Percentiles rank a stretch among this genome's conserved stretches.
These are phyloP conservation scores for Euphorbia peplus DNA, from an alignment of 345 rosid species.

Conservation along the genomic window DNA sequence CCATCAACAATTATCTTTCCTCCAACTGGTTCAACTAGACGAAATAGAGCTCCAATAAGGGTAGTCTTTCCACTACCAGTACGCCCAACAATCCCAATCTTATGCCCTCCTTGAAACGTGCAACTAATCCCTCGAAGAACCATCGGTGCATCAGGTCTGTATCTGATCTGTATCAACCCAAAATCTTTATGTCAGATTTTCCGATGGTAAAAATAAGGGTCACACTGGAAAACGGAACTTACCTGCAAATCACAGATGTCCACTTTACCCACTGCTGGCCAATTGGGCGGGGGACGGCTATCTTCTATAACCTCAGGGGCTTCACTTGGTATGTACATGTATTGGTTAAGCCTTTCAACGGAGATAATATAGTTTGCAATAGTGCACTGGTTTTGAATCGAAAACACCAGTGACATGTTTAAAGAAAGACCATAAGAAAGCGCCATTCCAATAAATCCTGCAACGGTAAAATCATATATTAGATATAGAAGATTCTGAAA, in stretches of 20 bases:
- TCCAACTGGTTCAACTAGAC: slow-evolving; percentile 81
- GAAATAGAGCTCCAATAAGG: slow-evolving; percentile 81
- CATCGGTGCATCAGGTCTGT: slow-evolving; percentile 60
- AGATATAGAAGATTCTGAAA: background rate
- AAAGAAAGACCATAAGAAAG: slow-evolving; percentile 90
- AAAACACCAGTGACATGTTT: slow-evolving; percentile 62
- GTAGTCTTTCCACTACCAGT: slow-evolving; percentile 98
- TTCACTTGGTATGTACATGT: slow-evolving; percentile 84
- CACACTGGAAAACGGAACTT: slow-evolving; percentile 13
- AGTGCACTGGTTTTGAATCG: slow-evolving; percentile 90
- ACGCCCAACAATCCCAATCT: slow-evolving; percentile 90
- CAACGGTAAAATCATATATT: slow-evolving; percentile 5
- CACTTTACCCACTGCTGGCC: slow-evolving; percentile 85
- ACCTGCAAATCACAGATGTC: slow-evolving; percentile 80
- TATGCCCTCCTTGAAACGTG: slow-evolving; percentile 81
- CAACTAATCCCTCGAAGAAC: slow-evolving; percentile 86
- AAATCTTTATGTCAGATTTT: background rate
- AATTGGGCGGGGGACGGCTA: slow-evolving; percentile 60
- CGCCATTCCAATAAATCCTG: slow-evolving; percentile 99
- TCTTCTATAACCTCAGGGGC: slow-evolving; percentile 81
- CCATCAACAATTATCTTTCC: slow-evolving; percentile 85
- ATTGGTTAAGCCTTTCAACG: slow-evolving; percentile 89
- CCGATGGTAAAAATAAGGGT: background rate
- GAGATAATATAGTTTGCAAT: slow-evolving; percentile 82
- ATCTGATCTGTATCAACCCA: slow-evolving; percentile 57